Conservation (phyloP, 495 filamentous ascomycete genomes). For the Penicillium fimorum region DNA sequence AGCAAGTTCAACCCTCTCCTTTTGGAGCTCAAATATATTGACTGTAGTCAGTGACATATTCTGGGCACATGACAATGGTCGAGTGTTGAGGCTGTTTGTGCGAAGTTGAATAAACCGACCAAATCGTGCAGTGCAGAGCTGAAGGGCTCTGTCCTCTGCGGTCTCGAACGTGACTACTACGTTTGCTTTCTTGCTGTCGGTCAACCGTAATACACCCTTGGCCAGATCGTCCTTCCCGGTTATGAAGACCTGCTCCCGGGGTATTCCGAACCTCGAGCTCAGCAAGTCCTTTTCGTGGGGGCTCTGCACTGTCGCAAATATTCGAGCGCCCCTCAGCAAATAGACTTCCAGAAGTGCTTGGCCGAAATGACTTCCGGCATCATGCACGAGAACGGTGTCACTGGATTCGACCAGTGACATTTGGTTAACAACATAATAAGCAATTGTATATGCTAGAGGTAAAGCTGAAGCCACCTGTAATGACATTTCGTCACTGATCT, state of each 20-base stretch:
- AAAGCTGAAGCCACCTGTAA: slow-evolving; percentile 17
- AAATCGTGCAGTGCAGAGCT: slow-evolving; percentile 11
- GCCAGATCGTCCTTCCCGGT: slow-evolving; percentile 5
- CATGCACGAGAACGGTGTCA: slow-evolving; percentile 7
- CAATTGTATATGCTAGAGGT: slow-evolving; percentile 14
- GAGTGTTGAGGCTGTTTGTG: neutral
- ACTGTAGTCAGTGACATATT: slow-evolving; percentile 18
- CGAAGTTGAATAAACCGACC: slow-evolving; percentile 17
- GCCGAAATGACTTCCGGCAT: slow-evolving; percentile 13
- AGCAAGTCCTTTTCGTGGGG: slow-evolving; percentile 1
- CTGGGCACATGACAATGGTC: neutral
- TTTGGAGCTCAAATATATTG: slow-evolving; percentile 17
- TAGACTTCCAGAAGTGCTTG: slow-evolving; percentile 17
- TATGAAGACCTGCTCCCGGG: slow-evolving; percentile 1
- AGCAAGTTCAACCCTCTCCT: neutral
- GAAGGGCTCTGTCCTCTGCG: neutral
- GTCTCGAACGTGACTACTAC: slow-evolving; percentile 5
- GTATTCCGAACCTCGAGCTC: slow-evolving; percentile 4
- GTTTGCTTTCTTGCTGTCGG: slow-evolving; percentile 9
- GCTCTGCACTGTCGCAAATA: slow-evolving; percentile 8
- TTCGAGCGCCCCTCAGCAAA: neutral
- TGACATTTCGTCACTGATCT: slow-evolving; percentile 14
- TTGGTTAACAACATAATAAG: slow-evolving; percentile 13
- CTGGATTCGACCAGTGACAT: slow-evolving; percentile 3
- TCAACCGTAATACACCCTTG: slow-evolving; percentile 1